Percentiles rank a stretch among this genome's conserved stretches.
These are phyloP conservation scores for Trametes sanguinea DNA, from an alignment of 768 basidiomycete genomes.

Conservation along the genomic window DNA sequence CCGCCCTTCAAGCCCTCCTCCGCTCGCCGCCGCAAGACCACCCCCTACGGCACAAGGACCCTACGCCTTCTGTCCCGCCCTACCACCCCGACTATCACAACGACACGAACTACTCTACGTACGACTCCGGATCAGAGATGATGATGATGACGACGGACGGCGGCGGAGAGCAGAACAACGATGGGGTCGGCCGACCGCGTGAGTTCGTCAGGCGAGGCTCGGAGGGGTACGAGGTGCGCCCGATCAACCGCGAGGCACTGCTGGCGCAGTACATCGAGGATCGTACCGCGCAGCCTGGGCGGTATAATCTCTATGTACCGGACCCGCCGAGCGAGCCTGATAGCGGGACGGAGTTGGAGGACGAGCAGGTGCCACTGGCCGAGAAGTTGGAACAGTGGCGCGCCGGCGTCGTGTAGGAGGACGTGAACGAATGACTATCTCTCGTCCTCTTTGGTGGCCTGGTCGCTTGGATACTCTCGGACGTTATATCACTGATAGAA, in stretches of 20 bases:
- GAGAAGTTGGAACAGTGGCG: constrained; percentile 31
- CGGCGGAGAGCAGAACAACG: constrained; percentile 29
- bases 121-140: constrained; percentile 23
- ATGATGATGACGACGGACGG: constrained; percentile 33
- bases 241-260: constrained; percentile 64
- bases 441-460: not conserved
- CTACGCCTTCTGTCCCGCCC: constrained; percentile 61
- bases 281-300: constrained; percentile 54
- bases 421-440: not conserved
- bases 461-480: not conserved
- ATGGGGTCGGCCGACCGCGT: constrained; percentile 31
- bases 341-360: constrained; percentile 46
- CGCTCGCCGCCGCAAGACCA: constrained; percentile 29
- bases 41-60: constrained; percentile 35
- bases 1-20: constrained; percentile 59
- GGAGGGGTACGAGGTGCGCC: constrained; percentile 78
- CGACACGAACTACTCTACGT: constrained; percentile 31
- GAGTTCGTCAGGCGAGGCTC: constrained; percentile 64
- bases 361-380: constrained; percentile 26
- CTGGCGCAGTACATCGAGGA: constrained; percentile 56
- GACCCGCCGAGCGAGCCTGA: constrained; percentile 46
- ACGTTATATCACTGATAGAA: not conserved
- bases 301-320: constrained; percentile 71
- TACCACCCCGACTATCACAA: constrained; percentile 73
- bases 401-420: constrained; percentile 16